These are phyloP conservation scores for Microbotryum silenes-acaulis DNA, from an alignment of 1,284 basidiomycete species.

Conservation along the genomic window DNA sequence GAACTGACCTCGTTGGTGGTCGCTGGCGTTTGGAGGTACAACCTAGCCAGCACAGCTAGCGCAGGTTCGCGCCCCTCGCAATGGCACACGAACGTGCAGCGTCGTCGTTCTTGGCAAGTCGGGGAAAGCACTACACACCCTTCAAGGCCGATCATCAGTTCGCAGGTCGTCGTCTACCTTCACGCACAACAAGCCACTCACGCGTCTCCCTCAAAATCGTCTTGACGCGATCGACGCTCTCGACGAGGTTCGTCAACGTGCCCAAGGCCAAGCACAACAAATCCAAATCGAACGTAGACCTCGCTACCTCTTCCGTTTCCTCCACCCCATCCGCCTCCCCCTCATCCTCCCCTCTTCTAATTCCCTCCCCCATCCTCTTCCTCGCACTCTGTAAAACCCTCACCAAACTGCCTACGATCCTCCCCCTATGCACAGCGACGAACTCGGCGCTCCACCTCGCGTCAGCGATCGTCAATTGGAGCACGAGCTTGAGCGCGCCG, in stretches of 20 bases:
- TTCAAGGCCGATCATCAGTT: not conserved
- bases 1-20: constrained; percentile 12
- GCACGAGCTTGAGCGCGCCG: not conserved
- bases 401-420: constrained; percentile 5
- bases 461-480: constrained; percentile 10
- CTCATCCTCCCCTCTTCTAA: not conserved
- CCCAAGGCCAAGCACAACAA: constrained; percentile 22
- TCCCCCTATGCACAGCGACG: not conserved
- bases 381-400: not conserved
- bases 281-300: constrained; percentile 12
- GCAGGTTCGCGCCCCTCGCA: constrained; percentile 4
- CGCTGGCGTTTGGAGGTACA: constrained; percentile 11
- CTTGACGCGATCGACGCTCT: constrained; percentile 8
- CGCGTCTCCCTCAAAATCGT: constrained; percentile 8
- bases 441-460: constrained; percentile 8
- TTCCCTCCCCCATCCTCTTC: not conserved
- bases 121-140: constrained; percentile 6
- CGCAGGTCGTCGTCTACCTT: not conserved
- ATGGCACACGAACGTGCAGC: constrained; percentile 7
- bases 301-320: not conserved
- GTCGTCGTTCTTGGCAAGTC: constrained; percentile 1
- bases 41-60: not conserved
- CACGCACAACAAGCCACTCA: constrained; percentile 3
- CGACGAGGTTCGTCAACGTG: constrained; percentile 23
- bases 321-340: not conserved